Evolutionary conservation across 2,329 filamentous ascomycete genomes (phyloP), one percentile per base, ranked within the genome.

Genomic region (Fusarium equiseti): DNA sequence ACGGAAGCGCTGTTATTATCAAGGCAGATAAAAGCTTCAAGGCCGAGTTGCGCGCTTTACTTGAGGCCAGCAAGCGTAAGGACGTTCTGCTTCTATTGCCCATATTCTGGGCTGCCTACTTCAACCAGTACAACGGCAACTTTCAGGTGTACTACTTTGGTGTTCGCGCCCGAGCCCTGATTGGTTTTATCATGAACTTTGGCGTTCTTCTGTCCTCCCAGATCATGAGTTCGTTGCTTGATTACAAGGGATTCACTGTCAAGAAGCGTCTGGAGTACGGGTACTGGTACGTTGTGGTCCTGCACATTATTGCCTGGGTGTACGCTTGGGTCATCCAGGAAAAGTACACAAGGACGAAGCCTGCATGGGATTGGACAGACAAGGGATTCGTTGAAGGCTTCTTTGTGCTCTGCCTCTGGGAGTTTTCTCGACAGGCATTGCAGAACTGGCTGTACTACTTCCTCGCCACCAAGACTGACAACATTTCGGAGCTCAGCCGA

Each of bases 391-490:
- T 78, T 0, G 79, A 85, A 59, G 84, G 83, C 1, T 82, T 85
- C 61, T 86, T 85, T 52, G 84, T 85, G 5, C 66, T 85, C 2
- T 75, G 85, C 1, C 77, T 86, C 0, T 86, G 84, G 85, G 79
- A 81, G 10, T 87, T 87, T 67, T 78, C 85, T 4, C 79, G 84
- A 4, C 86, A 88, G 71, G 79, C 83, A 1, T 73, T 87, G 22
- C 86, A 88, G 73, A 88, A 87, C 57, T 88, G 84, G 84, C 78
- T 88, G 1, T 88, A 88, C 66, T 88, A 87, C 68, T 77, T 88
- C 20, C 77, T 88, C 3, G 84, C 85, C 0, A 86, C 83, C 8
- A 87, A 83, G 78, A 87, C 85, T 0, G 83, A 88, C 55, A 87
- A 87, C 52, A 87, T 88, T 61, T 85, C 85, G 1, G 85, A 89